phyloP scores from a whole-genome alignment of 1,284 basidiomycete genomes.

The Sanghuangporus sanghuang region DNA sequence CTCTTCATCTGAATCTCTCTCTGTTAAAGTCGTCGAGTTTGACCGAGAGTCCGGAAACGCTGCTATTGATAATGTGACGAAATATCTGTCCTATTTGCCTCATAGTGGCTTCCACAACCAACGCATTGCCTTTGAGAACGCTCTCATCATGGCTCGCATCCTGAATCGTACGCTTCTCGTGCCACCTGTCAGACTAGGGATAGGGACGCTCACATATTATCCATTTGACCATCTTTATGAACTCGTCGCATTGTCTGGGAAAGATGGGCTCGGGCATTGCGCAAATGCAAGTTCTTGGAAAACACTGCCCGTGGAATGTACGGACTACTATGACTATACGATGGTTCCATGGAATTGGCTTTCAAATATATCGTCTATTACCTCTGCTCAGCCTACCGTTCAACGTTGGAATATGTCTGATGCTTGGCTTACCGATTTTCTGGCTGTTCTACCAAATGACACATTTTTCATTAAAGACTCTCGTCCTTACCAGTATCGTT shows the following conservation, averaged over 20 bases:
- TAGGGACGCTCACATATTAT: slow-evolving; percentile 55
- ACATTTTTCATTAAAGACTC: slow-evolving; percentile 46
- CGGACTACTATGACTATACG: slow-evolving; percentile 53
- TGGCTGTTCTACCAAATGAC: slow-evolving; percentile 38
- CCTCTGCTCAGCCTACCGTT: slow-evolving; percentile 34
- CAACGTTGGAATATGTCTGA: slow-evolving; percentile 44
- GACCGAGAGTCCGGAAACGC: slow-evolving; percentile 4
- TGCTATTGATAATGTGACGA: slow-evolving; percentile 26
- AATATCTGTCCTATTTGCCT: slow-evolving; percentile 62
- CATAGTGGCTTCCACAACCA: slow-evolving; percentile 83
- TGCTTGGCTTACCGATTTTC: slow-evolving; percentile 40
- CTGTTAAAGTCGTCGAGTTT: slow-evolving; percentile 22
- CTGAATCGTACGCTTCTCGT: slow-evolving; percentile 73
- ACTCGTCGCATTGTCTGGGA: slow-evolving; percentile 43
- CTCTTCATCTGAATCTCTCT: slow-evolving; percentile 20
- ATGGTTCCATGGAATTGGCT: slow-evolving; percentile 64
- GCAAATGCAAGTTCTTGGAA: slow-evolving; percentile 26
- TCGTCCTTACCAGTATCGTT: slow-evolving; percentile 58
- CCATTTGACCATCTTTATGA: slow-evolving; percentile 52
- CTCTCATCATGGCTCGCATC: slow-evolving; percentile 58
- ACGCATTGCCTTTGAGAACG: slow-evolving; percentile 78
- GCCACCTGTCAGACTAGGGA: slow-evolving; percentile 64
- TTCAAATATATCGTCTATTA: slow-evolving; percentile 43
- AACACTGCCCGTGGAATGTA: slow-evolving; percentile 48
- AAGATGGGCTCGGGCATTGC: slow-evolving; percentile 51